Conservation (phyloP, 495 filamentous ascomycete genomes). For the Hamigera avellanea region DNA sequence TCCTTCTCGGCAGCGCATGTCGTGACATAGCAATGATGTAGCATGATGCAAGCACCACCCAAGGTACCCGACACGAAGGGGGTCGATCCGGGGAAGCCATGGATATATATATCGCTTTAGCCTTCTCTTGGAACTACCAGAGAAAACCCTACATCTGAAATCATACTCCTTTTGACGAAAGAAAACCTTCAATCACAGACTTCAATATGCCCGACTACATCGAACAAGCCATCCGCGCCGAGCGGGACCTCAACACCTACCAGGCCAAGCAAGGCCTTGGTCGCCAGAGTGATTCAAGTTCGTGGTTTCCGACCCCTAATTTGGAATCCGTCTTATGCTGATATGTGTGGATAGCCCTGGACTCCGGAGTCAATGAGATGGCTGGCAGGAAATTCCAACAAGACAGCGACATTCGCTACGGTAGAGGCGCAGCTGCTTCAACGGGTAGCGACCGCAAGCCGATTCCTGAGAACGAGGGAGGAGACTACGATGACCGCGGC, state of each 20-base stretch:
- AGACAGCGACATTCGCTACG: conserved; percentile 30
- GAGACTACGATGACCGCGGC: conserved; percentile 33
- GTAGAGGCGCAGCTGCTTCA: conserved; percentile 29
- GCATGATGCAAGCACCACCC: conserved; percentile 18
- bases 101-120: no score
- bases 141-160: no score
- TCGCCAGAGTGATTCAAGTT: conserved; percentile 36
- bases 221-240: conserved; percentile 28
- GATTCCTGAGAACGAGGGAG: conserved; percentile 41
- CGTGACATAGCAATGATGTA: conserved; percentile 32
- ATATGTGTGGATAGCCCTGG: conserved; percentile 21
- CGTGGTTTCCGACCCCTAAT: conserved; percentile 1
- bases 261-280: conserved; percentile 36
- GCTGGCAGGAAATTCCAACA: conserved; percentile 32
- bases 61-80: no score
- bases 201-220: conserved; percentile 11
- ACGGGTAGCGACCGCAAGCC: conserved; percentile 39
- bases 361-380: conserved; percentile 42
- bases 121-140: no score
- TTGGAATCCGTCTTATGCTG: neutral
- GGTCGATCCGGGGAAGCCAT: no score
- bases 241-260: conserved; percentile 43
- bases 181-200: neutral
- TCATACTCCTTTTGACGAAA: no score
- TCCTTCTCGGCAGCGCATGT: neutral